phyloP scores from a whole-genome alignment of 257 asterid species.

The Anisodus acutangulus region DNA sequence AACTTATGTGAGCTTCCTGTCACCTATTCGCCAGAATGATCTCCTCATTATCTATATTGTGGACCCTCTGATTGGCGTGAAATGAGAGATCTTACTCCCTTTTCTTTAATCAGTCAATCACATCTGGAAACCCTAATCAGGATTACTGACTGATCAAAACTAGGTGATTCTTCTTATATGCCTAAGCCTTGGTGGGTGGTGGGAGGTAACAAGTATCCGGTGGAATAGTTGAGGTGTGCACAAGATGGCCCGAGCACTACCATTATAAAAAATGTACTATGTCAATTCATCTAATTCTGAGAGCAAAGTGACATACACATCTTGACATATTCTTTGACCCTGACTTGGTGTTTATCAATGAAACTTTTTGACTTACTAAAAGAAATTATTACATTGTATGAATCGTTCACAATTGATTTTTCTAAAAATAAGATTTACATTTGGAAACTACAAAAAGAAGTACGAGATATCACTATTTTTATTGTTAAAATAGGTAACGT shows the following conservation, averaged over 20 bases:
- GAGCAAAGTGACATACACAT: not conserved
- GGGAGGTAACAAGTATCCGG: not conserved
- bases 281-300: not conserved
- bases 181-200: not conserved
- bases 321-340: constrained; percentile 13
- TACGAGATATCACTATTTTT: not conserved
- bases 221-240: not conserved
- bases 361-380: not conserved
- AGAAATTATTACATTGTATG: not conserved
- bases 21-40: not conserved
- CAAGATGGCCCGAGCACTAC: not conserved
- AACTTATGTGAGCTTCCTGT: not conserved
- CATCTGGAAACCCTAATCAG: not conserved
- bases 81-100: not conserved
- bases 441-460: not conserved
- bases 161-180: not conserved
- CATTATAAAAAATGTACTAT: not conserved
- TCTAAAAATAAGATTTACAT: not conserved
- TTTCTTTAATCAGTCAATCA: not conserved
- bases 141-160: not conserved
- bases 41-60: not conserved
- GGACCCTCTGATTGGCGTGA: not conserved
- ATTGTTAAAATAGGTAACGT: not conserved
- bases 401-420: not conserved
- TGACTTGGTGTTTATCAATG: not conserved